phyloP scores from a whole-genome alignment of 257 asterid genomes.

The Fraxinus americana region DNA sequence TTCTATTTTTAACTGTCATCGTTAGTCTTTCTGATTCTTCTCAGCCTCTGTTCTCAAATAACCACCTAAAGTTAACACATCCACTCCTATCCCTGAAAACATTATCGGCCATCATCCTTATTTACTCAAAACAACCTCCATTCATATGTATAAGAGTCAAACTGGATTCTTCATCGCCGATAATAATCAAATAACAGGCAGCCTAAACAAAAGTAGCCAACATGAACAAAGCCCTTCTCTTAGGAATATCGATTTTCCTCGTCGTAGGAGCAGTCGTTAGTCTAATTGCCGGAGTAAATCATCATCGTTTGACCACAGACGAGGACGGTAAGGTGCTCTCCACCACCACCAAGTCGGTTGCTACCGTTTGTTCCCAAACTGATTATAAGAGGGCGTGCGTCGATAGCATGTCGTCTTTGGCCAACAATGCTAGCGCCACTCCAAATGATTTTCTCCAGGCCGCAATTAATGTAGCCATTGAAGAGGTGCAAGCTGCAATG shows the following conservation, averaged over 20 bases:
- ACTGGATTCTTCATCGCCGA: not conserved
- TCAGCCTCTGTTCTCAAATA: too few species aligned
- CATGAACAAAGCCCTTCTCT: constrained; percentile 21
- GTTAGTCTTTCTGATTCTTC: too few species aligned
- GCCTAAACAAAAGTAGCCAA: not conserved
- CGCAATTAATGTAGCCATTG: constrained; percentile 30
- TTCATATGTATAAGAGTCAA: not conserved
- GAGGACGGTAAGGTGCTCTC: constrained; percentile 17
- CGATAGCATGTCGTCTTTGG: constrained; percentile 30
- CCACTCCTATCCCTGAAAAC: constrained; percentile 18
- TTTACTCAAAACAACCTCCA: not conserved
- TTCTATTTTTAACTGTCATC: too few species aligned
- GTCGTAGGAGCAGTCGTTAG: constrained; percentile 33
- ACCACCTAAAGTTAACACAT: constrained; percentile 14
- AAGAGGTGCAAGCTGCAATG: constrained; percentile 34
- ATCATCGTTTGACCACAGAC: not conserved
- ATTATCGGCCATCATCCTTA: constrained; percentile 17
- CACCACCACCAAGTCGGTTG: constrained; percentile 29
- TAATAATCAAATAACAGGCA: not conserved
- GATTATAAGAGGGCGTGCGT: constrained; percentile 38
- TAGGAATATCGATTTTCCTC: constrained; percentile 28
- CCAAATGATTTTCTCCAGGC: constrained; percentile 38
- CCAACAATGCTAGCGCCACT: constrained; percentile 34
- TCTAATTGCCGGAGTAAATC: constrained; percentile 16
- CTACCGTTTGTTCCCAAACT: constrained; percentile 38